A percentile compares a stretch with the other conserved stretches of the same genome.
Conservation (phyloP, 495 filamentous ascomycete species). For the Sphaerosporella brunnea region DNA sequence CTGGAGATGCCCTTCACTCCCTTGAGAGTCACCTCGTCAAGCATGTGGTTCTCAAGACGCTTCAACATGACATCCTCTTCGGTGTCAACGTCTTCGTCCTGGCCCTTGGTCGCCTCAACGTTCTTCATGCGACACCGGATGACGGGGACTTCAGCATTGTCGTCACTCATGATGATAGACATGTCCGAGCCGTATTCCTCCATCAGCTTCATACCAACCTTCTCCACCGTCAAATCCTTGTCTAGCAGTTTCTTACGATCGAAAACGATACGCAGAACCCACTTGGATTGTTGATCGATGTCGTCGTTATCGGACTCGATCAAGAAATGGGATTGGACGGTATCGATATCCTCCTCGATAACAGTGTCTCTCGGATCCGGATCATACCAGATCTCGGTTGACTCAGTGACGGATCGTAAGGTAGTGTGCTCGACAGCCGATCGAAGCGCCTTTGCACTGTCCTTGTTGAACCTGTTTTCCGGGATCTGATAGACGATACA, state of each 20-base stretch:
- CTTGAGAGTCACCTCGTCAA: conserved; percentile 76
- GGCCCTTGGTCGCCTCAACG: conserved; percentile 48
- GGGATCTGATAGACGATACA: conserved; percentile 81
- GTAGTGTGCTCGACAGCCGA: conserved; percentile 89
- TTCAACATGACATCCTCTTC: conserved; percentile 84
- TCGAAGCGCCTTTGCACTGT: conserved; percentile 68
- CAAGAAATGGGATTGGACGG: conserved; percentile 94
- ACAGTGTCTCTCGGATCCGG: conserved; percentile 70
- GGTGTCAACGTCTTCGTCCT: conserved; percentile 58
- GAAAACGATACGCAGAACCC: conserved; percentile 86
- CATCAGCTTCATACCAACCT: conserved; percentile 80
- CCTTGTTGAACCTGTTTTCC: conserved; percentile 41
- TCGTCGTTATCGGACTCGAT: conserved; percentile 72
- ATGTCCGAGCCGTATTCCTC: conserved; percentile 71
- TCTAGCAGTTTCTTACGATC: conserved; percentile 86
- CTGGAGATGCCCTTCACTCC: conserved; percentile 74
- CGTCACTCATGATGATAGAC: conserved; percentile 89
- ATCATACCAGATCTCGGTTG: conserved; percentile 94
- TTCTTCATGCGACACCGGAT: conserved; percentile 77
- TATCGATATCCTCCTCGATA: conserved; percentile 75
- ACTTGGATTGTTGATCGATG: conserved; percentile 65
- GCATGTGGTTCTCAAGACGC: conserved; percentile 70
- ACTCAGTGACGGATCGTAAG: conserved; percentile 70
- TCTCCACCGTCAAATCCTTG: conserved; percentile 77
- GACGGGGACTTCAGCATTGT: conserved; percentile 90